Evolutionary conservation across 2,329 filamentous ascomycete genomes (phyloP).

Genomic region (Arthrinium phaeospermum): DNA sequence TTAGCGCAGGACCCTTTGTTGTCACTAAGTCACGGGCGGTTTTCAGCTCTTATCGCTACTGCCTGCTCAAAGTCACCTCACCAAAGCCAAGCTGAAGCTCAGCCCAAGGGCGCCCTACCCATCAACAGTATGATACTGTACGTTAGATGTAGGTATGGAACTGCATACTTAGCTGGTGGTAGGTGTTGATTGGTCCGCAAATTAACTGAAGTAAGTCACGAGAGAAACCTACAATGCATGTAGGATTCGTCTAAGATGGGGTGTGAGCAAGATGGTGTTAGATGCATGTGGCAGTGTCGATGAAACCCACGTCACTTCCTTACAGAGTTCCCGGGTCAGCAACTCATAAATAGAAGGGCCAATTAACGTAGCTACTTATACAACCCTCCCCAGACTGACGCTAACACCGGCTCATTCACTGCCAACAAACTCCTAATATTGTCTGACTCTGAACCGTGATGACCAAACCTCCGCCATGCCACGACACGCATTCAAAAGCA

Average conservation of each 20-base stretch:
- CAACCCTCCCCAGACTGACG: background rate
- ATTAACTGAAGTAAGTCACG: background rate
- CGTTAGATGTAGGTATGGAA: background rate
- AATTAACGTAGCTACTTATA: background rate
- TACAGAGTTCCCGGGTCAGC: background rate
- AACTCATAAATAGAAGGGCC: background rate
- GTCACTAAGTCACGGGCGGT: background rate
- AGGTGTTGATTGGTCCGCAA: background rate
- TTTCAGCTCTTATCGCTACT: background rate
- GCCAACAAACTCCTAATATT: background rate
- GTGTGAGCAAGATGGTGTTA: background rate
- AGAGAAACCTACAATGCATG: background rate
- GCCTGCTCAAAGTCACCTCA: background rate
- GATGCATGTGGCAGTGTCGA: background rate
- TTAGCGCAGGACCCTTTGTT: background rate
- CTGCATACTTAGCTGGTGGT: background rate
- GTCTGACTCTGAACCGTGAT: background rate
- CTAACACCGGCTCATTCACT: too few relatives aligned
- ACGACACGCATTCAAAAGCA: background rate
- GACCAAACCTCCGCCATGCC: slow-evolving; percentile 1
- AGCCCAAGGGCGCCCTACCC: background rate
- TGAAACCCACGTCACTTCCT: background rate
- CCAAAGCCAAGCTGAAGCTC: background rate
- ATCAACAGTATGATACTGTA: background rate
- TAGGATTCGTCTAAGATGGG: background rate